These are phyloP conservation scores for Teunomyces kruisii DNA, from an alignment of 805 yeast genomes.

Conservation along the genomic window DNA sequence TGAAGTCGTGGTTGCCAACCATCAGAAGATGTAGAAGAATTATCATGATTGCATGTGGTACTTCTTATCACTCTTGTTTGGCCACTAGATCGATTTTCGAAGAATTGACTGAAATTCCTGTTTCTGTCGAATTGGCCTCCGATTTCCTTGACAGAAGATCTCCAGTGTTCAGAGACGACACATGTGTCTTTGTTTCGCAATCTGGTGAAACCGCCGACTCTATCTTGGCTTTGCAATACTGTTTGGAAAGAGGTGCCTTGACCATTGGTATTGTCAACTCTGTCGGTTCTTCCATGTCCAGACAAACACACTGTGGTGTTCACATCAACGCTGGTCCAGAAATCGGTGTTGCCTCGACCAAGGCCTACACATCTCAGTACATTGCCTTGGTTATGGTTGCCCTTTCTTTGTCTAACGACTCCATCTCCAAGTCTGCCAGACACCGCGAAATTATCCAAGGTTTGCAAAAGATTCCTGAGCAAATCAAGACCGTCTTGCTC, in stretches of 20 bases:
- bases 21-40: slow-evolving; percentile 93
- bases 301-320: slow-evolving; percentile 98
- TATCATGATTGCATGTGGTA: slow-evolving; percentile 99
- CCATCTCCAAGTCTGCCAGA: slow-evolving; percentile 72
- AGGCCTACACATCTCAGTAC: slow-evolving; percentile 97
- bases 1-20: slow-evolving; percentile 78
- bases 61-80: slow-evolving; percentile 96
- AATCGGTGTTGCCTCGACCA: slow-evolving; percentile 98
- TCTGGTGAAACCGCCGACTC: slow-evolving; percentile 99
- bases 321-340: slow-evolving; percentile 99
- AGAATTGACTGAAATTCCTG: slow-evolving; percentile 94
- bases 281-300: slow-evolving; percentile 95
- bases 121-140: slow-evolving; percentile 87
- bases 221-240: slow-evolving; percentile 90
- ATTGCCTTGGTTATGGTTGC: slow-evolving; percentile 98
- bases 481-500: slow-evolving; percentile 73
- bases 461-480: slow-evolving; percentile 77
- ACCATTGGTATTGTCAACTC: slow-evolving; percentile 97
- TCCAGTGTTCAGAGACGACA: slow-evolving; percentile 98
- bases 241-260: slow-evolving; percentile 94
- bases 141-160: slow-evolving; percentile 92
- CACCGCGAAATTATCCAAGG: slow-evolving; percentile 86
- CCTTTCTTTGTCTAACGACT: slow-evolving; percentile 88
- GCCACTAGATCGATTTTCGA: slow-evolving; percentile 96
- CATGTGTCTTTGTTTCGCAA: slow-evolving; percentile 96